Evolutionary conservation across 2,329 filamentous ascomycete genomes (phyloP), one percentile per base, ranked within the genome.

Genomic region (Mariannaea sp.): DNA sequence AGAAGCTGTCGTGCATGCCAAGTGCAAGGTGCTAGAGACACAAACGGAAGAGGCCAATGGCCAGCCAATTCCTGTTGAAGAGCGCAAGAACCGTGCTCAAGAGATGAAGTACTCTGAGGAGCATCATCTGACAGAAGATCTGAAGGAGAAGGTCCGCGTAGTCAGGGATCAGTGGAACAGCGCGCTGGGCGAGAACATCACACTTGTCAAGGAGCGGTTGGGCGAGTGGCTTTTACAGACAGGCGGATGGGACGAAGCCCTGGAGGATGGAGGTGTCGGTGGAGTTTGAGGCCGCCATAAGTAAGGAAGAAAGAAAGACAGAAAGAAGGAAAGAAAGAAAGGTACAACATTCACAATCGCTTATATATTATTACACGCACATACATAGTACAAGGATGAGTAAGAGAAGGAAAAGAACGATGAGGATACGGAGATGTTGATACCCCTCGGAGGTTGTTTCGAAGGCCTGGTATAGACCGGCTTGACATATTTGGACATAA

Each of bases 131-230:
- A 96, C 92, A 6, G 85, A 87, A 42, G 93, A 97, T 67, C 73
- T 97, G 61, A 94, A 97, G 74, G 93, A 97, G 67, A 96, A 95
- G 73, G 94, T 97, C 2, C 84, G 87, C 26, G 84, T 92, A 58
- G 90, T 97, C 27, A 92, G 96, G 73, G 88, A 91, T 49, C 91
- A 96, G 73, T 97, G 94, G 93, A 79, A 82, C 29, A 89, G 91
- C 65, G 92, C 90, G 5, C 77, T 97, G n/a, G 93, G 92, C 1
- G 85, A 86, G 57, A 84, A 86, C 49, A 80, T 97, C 62, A 83
- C 82, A 56, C 81, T 78, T 13, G 86, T 92, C 57, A 93, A 90
- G 72, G 83, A 85, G 68, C 78, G 88, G 46, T 87, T 96, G 0
- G 86, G 86, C 48, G 81, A 80, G 24, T 92, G 86, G 75, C 77